Base-by-base conservation (phyloP, 1,284 basidiomycete genomes). In the Irpex rosettiformis region DNA sequence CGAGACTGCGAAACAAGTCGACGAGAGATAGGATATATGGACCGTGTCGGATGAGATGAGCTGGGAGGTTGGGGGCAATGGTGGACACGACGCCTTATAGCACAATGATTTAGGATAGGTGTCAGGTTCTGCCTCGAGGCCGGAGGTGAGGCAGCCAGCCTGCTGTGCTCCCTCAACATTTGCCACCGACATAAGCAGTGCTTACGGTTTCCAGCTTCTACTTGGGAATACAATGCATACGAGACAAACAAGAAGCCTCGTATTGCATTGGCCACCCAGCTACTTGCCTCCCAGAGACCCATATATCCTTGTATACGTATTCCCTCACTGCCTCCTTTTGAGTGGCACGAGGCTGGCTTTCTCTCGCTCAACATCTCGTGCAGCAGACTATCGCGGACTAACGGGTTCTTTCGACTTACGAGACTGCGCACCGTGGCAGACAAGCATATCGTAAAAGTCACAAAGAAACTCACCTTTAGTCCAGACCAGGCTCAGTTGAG, bases 61-160 rank as follows among this genome's bases (percentile, higher is more conserved):
- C n/a, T n/a, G n/a, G n/a, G n/a, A n/a, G n/a, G n/a, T n/a, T n/a
- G n/a, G n/a, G n/a, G n/a, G n/a, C n/a, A n/a, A n/a, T n/a, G n/a
- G n/a, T n/a, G n/a, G n/a, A n/a, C n/a, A n/a, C n/a, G n/a, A n/a
- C n/a, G n/a, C n/a, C n/a, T n/a, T n/a, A n/a, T n/a, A n/a, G n/a
- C n/a, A n/a, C n/a, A n/a, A n/a, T n/a, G n/a, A n/a, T n/a, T n/a
- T n/a, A 51, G 48, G 52, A 37, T 37, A 52, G 52, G 25, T 37
- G 33, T 37, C 29, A 29, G 57, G 49, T 29, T 48, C 16, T 27
- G 57, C 57, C 52, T 58, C 43, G 53, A 58, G 57, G 57, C 57
- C 33, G 29, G 51, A 58, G 40, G 56, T 42, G 56, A 52, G 57
- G n/a, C 48, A 51, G 48, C 13, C 8, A 58, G 52, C 40, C 51